Evolutionary conservation across 139 green algal genomes (phyloP), one percentile per base, ranked within the genome.

Genomic region (Micractinium sp.): DNA sequence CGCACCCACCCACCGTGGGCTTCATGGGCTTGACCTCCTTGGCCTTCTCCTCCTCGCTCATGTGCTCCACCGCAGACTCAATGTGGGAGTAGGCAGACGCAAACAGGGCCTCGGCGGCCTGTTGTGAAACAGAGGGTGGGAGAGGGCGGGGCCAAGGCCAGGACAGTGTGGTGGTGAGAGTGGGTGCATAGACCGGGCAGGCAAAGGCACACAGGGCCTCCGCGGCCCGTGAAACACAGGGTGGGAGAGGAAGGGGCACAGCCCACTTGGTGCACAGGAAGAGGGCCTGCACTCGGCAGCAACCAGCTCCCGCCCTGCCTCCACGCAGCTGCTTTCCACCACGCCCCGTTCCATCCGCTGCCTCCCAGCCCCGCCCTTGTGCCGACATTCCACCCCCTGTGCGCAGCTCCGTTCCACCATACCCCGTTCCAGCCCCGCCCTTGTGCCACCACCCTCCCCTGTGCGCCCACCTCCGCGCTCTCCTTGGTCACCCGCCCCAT

Each of bases 21-120:
- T 90, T 91, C 81, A 93, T 82, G n/a, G 63, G 81, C 78, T 91
- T 91, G 60, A 93, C 67, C 75, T 89, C 87, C 87, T 87, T 91
- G 38, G 81, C 89, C 82, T 90, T 85, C 35, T 93, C 90, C 81
- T 93, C 87, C 82, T 93, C 87, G 33, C 88, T 74, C 87, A 93
- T 83, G 29, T 53, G 15, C n/a, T 90, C 90, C 61, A 91, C 63
- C 2, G 87, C 90, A 16, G 31, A 18, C 13, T 33, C 12, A 14
- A 93, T 88, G 27, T 85, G 61, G 16, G 38, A 63, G 87, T 90
- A 91, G 23, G 87, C 83, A 20, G 71, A 53, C 79, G 87, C 90
- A 74, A 93, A 88, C 19, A 76, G n/a, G 1, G 75, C 9, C 73
- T 93, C 90, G 1, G 80, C 87, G n/a, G 87, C 87, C 87, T 86